Conservation (phyloP, 2,329 filamentous ascomycete species). For the Diaporthe caulivora region DNA sequence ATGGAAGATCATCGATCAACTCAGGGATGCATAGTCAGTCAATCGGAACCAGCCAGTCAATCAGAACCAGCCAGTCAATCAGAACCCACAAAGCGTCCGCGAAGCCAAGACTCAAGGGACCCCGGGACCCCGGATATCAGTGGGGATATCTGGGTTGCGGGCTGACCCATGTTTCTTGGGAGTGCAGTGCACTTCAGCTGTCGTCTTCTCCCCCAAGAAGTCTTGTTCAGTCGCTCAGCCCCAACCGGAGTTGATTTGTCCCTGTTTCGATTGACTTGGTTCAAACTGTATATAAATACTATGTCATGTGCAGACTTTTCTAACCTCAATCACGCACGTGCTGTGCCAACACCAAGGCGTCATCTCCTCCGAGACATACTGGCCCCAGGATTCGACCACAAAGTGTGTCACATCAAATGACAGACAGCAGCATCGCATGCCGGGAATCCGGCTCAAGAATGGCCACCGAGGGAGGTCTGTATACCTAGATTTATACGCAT, state of each 20-base stretch:
- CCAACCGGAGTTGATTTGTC: background rate
- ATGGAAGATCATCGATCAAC: slow-evolving; percentile 22
- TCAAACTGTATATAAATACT: background rate
- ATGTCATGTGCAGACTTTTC: background rate
- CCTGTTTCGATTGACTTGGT: background rate
- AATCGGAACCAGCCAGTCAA: background rate
- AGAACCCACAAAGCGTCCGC: background rate
- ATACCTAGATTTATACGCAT: no score
- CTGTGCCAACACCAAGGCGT: background rate
- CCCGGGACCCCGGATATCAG: slow-evolving; percentile 15
- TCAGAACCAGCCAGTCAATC: background rate
- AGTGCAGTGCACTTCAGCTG: background rate
- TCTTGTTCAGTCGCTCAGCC: background rate
- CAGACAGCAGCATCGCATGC: background rate
- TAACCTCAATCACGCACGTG: background rate
- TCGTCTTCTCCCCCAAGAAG: background rate
- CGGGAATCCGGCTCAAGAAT: background rate
- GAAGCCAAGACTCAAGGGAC: slow-evolving; percentile 16
- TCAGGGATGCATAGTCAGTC: slow-evolving; percentile 3
- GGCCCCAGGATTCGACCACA: background rate
- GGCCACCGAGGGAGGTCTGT: background rate
- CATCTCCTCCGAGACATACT: background rate
- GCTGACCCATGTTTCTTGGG: slow-evolving; percentile 3
- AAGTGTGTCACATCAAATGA: background rate
- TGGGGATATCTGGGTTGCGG: slow-evolving; percentile 6